Conservation (phyloP, 805 yeast genomes). For the Yarrowia sp. region DNA sequence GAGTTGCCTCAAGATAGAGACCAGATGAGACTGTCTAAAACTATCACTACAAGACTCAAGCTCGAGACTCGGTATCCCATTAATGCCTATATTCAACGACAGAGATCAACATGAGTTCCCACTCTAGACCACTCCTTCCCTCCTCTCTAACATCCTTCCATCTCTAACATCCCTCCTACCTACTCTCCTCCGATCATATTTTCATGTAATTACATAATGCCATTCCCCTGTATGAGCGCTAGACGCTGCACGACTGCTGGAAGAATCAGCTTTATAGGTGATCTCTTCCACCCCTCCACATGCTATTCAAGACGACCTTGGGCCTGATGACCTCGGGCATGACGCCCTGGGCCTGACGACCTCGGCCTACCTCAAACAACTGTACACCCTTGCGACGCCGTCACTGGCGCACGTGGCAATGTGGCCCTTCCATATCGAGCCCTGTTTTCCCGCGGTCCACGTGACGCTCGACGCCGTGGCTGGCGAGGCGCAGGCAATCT, state of each 20-base stretch:
- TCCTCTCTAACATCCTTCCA: background rate
- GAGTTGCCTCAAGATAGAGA: too few relatives aligned
- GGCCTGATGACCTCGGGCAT: background rate
- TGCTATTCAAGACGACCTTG: too few relatives aligned
- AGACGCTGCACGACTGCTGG: too few relatives aligned
- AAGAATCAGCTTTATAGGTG: too few relatives aligned
- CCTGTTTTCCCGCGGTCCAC: slow-evolving; percentile 9
- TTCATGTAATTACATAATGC: slow-evolving; percentile 14
- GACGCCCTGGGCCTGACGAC: too few relatives aligned
- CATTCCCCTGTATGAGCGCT: background rate
- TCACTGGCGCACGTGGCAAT: slow-evolving; percentile 36
- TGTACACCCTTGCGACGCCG: slow-evolving; percentile 29
- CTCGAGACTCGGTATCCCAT: too few relatives aligned
- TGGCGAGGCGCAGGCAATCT: slow-evolving; percentile 30
- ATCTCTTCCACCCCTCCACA: too few relatives aligned
- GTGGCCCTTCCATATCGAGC: slow-evolving; percentile 35
- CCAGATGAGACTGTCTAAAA: too few relatives aligned
- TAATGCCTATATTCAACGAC: too few relatives aligned
- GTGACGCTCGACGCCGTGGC: slow-evolving; percentile 25
- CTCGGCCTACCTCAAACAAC: slow-evolving; percentile 8
- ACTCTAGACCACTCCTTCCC: background rate
- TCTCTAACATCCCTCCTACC: background rate
- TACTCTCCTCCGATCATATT: background rate
- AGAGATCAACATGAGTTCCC: too few relatives aligned
- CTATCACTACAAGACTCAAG: too few relatives aligned